Evolutionary conservation across 306 rosid species (phyloP), one percentile per base, ranked within the genome.

Genomic region (barrel medic (Medicago truncatula)): DNA sequence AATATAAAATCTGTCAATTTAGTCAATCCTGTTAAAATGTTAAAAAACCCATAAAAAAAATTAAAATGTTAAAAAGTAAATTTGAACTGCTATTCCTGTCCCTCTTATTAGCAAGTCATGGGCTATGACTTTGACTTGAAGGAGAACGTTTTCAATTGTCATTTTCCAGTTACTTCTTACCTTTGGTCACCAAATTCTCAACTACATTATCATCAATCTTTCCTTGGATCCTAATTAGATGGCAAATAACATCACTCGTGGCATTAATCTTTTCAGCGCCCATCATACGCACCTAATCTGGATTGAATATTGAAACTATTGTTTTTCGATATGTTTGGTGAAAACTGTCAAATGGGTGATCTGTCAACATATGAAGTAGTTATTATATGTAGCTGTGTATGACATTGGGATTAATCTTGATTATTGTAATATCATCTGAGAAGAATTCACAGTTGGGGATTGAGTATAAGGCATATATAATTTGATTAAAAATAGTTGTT

Each of bases 241-340:
- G 63, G 36, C 54, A 50, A 50, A 80, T 64, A 63, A 70, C 80
- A 81, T 75, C 68, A 49, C 49, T 17, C 64, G 8, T 69, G 84
- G 40, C 50, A 52, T 36, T 76, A 14, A 56, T 72, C 53, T 74
- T 57, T 77, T 72, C 71, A 21, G 9, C 71, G 17, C 71, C 57
- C 43, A 56, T 67, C 65, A 5, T 10, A 41, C 54, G 5, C 56
- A 41, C 63, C 63, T 70, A 34, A 34, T 43, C 62, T 21, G 7
- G 67, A 57, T 65, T 70, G 69, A 62, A 54, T 18, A 9, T 10
- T 49, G 25, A 49, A 76, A 34, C 62, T 70, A 52, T 40, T 62
- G 4, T 8, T 63, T 31, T 31, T 21, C 3, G 15, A 31, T 49
- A 18, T 16, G 6, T 70, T 53, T 43, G 71, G 76, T 77, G 52